Conservation (phyloP, 2,329 filamentous ascomycete genomes). For the Camillea tinctor region DNA sequence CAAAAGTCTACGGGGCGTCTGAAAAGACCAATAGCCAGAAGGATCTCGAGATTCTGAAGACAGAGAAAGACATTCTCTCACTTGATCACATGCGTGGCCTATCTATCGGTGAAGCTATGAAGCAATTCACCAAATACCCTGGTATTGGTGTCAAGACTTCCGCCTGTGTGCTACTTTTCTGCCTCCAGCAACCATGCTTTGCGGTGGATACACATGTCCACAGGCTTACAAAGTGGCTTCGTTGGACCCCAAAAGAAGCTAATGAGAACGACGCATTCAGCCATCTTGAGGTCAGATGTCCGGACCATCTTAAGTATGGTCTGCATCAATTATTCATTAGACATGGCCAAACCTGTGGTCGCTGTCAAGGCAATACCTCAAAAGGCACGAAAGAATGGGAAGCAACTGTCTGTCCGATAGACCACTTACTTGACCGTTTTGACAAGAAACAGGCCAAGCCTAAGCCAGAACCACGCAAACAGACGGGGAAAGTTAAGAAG, state of each 20-base stretch:
- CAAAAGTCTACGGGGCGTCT: conserved; percentile 41
- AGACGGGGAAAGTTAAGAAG: conserved; percentile 4
- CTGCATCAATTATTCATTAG: conserved; percentile 55
- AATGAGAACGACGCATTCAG: conserved; percentile 47
- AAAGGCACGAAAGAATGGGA: conserved; percentile 62
- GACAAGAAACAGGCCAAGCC: conserved; percentile 27
- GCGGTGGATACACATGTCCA: conserved; percentile 59
- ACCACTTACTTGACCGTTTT: conserved; percentile 39
- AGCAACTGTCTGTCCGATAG: conserved; percentile 44
- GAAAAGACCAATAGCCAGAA: conserved; percentile 47
- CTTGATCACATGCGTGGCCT: conserved; percentile 51
- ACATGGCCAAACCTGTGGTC: conserved; percentile 49
- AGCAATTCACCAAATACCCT: conserved; percentile 48
- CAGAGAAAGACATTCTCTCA: conserved; percentile 57
- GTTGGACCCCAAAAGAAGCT: conserved; percentile 53
- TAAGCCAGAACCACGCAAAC: conserved; percentile 13
- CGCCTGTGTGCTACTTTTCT: conserved; percentile 57
- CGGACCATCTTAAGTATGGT: conserved; percentile 52
- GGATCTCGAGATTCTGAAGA: conserved; percentile 54
- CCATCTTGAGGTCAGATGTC: conserved; percentile 53
- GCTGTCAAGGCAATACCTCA: conserved; percentile 51
- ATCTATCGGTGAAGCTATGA: conserved; percentile 47
- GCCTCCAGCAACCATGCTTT: conserved; percentile 51
- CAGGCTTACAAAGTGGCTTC: conserved; percentile 51
- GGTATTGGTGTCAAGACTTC: conserved; percentile 59